Evolutionary conservation across 192 early-diverging fungal species (phyloP).

Genomic region (Backusella luteola): DNA sequence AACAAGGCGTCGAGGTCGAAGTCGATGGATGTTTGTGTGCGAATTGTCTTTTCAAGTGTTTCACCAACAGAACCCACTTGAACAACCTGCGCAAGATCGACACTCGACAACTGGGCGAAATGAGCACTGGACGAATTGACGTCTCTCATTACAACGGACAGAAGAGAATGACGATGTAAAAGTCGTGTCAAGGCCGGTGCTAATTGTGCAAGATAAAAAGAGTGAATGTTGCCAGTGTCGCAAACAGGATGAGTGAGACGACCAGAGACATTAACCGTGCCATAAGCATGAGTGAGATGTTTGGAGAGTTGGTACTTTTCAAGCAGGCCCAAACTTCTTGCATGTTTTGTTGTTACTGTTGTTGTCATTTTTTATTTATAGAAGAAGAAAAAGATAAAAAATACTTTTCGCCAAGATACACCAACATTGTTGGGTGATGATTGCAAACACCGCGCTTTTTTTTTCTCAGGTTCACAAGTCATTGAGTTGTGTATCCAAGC

Average conservation of each 20-base stretch:
- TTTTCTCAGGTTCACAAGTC: too few relatives aligned
- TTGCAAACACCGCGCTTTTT: too few relatives aligned
- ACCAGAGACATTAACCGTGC: slow-evolving; percentile 19
- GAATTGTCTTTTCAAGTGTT: slow-evolving; percentile 3
- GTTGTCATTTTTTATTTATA: not conserved
- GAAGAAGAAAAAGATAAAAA: not conserved
- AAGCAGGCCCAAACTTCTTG: slow-evolving; percentile 20
- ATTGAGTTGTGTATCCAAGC: too few relatives aligned
- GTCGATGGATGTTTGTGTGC: slow-evolving; percentile 1
- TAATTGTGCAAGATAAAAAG: slow-evolving; percentile 15
- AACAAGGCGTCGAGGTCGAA: slow-evolving; percentile 14
- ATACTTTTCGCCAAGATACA: not conserved
- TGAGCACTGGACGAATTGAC: not conserved
- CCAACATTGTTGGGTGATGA: too few relatives aligned
- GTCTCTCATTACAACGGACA: slow-evolving; percentile 14
- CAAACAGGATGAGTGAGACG: not conserved
- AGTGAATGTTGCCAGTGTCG: not conserved
- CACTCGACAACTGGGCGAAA: slow-evolving; percentile 12
- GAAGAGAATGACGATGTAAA: slow-evolving; percentile 10
- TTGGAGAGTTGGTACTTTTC: slow-evolving; percentile 38
- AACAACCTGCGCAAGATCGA: slow-evolving; percentile 18
- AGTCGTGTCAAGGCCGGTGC: slow-evolving; percentile 23
- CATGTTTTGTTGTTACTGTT: not conserved
- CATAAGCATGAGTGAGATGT: slow-evolving; percentile 19
- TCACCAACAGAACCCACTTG: not conserved